Base-by-base conservation (phyloP, 1,139 yeast species). In the Scheffersomyces insectosa region DNA sequence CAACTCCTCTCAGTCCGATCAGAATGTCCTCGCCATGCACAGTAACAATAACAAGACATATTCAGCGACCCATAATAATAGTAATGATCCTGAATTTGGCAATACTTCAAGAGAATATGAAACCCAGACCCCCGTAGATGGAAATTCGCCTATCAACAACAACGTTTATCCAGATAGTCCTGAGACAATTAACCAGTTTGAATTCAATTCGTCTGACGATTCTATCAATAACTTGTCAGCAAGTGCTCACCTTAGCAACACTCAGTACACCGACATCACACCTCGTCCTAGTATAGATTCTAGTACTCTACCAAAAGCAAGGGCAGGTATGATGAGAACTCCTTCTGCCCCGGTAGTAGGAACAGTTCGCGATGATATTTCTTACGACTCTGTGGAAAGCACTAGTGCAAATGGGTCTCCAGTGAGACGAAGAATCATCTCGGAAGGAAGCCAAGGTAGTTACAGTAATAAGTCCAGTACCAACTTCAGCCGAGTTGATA, bases 291-390 rank as follows among this genome's bases (percentile, higher is more conserved):
- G 25, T 20, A 6, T 20, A 20, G 25, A 20, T 20, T 3, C 25
- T 20, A 20, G 25, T 4, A 20, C 25, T 7, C 8, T 20, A 20
- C 25, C 25, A 7, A 20, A 20, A 20, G 25, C 25, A 5, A 16
- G 15, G 30, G 20, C 31, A 39, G 35, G 36, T 14, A 20, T 33
- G 20, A 16, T 33, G 36, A 36, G 56, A 39, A 47, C 56, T 2
- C 60, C 60, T 3, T 53, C 60, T 5, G 56, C 56, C 15, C 56
- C 52, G 5, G 37, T 41, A 11, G 25, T 49, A 9, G 29, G 47
- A 28, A 36, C 36, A 5, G 25, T 20, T 20, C 25, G 25, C 25
- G 6, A 20, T 20, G 25, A 20, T 20, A 20, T 20, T 5, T 20
- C 25, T 20, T 20, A 20, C 25, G 25, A 20, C 25, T 20, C 25